A percentile compares a stretch with the other conserved stretches of the same genome.
Conservation (phyloP, 768 basidiomycete genomes). For the Panaeolus papilionaceus region DNA sequence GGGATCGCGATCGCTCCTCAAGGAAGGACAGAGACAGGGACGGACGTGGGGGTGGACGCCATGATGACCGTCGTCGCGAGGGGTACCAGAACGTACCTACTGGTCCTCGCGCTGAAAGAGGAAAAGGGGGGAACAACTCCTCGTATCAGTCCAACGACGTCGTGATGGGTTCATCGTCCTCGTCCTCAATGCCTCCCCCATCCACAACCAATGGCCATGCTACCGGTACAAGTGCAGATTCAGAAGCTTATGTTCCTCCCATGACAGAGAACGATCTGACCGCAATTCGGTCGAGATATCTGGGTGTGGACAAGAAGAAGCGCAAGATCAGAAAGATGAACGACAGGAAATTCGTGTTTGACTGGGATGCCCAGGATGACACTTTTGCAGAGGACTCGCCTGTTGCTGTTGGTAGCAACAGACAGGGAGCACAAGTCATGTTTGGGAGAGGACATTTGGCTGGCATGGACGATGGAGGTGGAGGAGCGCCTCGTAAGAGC, state of each 20-base stretch:
- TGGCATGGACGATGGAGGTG: conserved; percentile 85
- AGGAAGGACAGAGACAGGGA: conserved; percentile 47
- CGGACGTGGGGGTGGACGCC: conserved; percentile 43
- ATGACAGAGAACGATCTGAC: conserved; percentile 84
- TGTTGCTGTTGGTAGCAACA: conserved; percentile 69
- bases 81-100: conserved; percentile 79
- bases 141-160: conserved; percentile 15
- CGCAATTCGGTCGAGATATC: conserved; percentile 90
- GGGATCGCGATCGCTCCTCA: conserved; percentile 37
- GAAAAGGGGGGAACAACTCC: conserved; percentile 37
- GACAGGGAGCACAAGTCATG: conserved; percentile 88
- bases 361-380: conserved; percentile 98
- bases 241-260: conserved; percentile 54
- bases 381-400: conserved; percentile 83
- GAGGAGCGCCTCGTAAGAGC: conserved; percentile 44
- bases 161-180: conserved; percentile 39
- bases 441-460: conserved; percentile 86
- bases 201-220: conserved; percentile 34
- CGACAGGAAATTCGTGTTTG: conserved; percentile 98
- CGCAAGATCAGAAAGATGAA: conserved; percentile 94
- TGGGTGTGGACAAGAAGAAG: conserved; percentile 94
- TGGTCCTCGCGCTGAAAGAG: conserved; percentile 81
- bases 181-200: conserved; percentile 60
- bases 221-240: conserved; percentile 33
- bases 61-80: conserved; percentile 44